Base-by-base conservation (phyloP, 331 rosid genomes). In the Rhamnella rubrinervis region DNA sequence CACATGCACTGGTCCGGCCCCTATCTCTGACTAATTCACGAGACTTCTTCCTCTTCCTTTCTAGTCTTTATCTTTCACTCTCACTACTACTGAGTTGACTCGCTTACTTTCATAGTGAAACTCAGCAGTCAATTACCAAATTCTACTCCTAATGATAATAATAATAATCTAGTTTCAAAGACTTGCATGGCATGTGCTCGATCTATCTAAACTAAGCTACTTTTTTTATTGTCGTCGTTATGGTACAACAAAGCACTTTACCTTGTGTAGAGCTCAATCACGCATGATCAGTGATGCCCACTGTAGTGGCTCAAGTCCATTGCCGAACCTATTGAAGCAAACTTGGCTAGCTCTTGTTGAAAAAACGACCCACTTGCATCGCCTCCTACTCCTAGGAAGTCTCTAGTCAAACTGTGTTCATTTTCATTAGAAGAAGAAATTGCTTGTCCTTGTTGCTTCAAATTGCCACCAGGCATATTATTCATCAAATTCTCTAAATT, bases 361-460 rank as follows among this genome's bases (percentile, higher is more conserved):
- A 85, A 77, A 72, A 90, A 85, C 7, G 83, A 66, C 3, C 72
- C 71, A 21, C 58, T 78, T 6, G 75, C 60, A 0, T 77, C 83
- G 14, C 73, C 78, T 73, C 96, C 93, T 18, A 90, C 93, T 0
- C 98, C 96, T 8, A 92, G 89, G 65, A 92, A 92, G 62, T 92
- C 98, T 75, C 96, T 90, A 0, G 98, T 92, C 20, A 87, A 70
- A 73, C 90, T 80, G 23, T 77, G 71, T 62, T 85, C 84, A 4
- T 72, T 66, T 37, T 71, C 65, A 0, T 61, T 72, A 16, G 68
- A 51, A 40, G 12, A 25, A 7, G 17, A 20, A n/a, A 41, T 12
- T 39, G 35, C n/a, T 58, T 31, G 31, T n/a, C 62, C 19, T 35
- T 58, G 44, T 35, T 58, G 44, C 65, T 51, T 41, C 52, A 11